Evolutionary conservation across 1,139 yeast genomes (phyloP).

Genomic region (Zygosaccharomyces sapae): DNA sequence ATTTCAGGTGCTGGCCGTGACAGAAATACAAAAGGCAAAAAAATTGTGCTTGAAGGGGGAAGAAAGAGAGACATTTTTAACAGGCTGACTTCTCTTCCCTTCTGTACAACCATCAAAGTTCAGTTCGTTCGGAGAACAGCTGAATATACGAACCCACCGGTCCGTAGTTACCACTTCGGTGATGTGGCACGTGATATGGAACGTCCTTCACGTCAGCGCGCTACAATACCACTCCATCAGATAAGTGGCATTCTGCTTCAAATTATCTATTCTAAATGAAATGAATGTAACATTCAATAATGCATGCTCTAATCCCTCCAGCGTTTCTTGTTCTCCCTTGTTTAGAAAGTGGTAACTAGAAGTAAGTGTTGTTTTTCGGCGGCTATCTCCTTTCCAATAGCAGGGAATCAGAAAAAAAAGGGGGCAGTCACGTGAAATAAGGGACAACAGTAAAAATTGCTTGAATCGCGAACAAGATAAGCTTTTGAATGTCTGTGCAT

Average conservation of each 20-base stretch:
- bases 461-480: not conserved
- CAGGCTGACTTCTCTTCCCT: not conserved
- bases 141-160: not conserved
- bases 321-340: not conserved
- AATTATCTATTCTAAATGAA: too few relatives aligned
- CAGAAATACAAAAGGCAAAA: not conserved
- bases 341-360: not conserved
- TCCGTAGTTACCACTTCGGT: not conserved
- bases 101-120: not conserved
- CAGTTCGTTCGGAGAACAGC: not conserved
- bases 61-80: not conserved
- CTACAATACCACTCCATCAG: too few relatives aligned
- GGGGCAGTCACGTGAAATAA: not conserved
- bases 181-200: not conserved
- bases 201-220: not conserved
- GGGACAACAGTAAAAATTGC: not conserved
- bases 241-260: too few relatives aligned
- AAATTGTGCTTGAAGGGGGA: not conserved
- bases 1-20: not conserved
- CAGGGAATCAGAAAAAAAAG: not conserved
- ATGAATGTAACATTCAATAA: too few relatives aligned
- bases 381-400: not conserved
- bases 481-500: too few relatives aligned
- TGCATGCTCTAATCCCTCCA: not conserved
- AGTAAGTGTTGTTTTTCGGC: conserved; percentile 1